These are phyloP conservation scores for Aspergillus fijiensis DNA, from an alignment of 2,329 filamentous ascomycete genomes.

Conservation along the genomic window DNA sequence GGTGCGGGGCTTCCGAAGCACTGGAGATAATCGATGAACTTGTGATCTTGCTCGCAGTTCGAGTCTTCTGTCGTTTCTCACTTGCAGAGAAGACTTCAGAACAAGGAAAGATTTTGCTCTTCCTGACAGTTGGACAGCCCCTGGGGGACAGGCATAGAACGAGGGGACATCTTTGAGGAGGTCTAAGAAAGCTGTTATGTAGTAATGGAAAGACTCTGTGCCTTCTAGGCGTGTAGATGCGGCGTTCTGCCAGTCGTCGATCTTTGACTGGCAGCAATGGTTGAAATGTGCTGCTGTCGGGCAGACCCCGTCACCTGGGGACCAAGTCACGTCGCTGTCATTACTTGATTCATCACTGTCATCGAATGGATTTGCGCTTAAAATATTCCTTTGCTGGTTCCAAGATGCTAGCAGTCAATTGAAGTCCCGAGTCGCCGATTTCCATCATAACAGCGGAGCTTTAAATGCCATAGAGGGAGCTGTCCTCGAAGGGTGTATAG, in stretches of 20 bases:
- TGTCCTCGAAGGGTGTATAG: too few relatives aligned
- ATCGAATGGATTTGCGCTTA: background rate
- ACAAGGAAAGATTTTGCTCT: too few relatives aligned
- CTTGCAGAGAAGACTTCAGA: background rate
- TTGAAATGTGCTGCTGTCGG: constrained; percentile 9
- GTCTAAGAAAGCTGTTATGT: constrained; percentile 10
- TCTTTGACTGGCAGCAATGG: constrained; percentile 7
- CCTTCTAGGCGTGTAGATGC: background rate
- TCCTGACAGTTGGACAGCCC: background rate
- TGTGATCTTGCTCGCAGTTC: constrained; percentile 1
- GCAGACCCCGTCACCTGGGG: constrained; percentile 12
- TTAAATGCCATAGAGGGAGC: too few relatives aligned
- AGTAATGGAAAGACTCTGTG: background rate
- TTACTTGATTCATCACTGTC: background rate
- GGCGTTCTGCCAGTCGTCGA: constrained; percentile 5
- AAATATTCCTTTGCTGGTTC: too few relatives aligned
- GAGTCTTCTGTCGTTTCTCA: background rate
- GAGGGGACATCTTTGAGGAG: constrained; percentile 15
- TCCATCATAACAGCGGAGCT: too few relatives aligned
- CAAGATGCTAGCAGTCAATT: too few relatives aligned
- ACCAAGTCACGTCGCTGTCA: background rate
- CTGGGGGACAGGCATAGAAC: background rate
- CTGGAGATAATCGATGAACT: constrained; percentile 8
- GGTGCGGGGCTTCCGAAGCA: background rate
- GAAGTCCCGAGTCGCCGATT: too few relatives aligned